Conservation (phyloP, 2,329 filamentous ascomycete genomes). For the Fusarium sp. region DNA sequence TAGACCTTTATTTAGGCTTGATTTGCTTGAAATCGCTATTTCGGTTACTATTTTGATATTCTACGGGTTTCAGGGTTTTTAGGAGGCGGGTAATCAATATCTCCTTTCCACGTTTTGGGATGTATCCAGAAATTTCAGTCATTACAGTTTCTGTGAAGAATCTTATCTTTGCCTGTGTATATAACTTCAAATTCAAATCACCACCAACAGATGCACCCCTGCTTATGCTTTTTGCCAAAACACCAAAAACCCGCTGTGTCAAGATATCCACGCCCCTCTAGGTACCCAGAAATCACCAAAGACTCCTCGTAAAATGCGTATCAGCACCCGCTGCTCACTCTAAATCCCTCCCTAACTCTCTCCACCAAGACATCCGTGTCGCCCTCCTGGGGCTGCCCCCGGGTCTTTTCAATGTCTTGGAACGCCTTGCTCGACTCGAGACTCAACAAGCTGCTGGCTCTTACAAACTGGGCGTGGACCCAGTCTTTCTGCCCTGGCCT, state of each 20-base stretch:
- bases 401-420: neutral
- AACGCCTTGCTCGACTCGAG: neutral
- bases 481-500: conserved; percentile 16
- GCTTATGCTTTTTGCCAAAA: neutral
- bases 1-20: neutral
- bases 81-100: neutral
- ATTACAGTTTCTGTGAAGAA: neutral
- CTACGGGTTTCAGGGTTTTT: neutral
- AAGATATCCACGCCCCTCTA: neutral
- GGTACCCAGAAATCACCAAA: neutral
- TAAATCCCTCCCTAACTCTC: neutral
- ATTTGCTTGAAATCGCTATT: neutral
- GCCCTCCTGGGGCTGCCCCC: neutral
- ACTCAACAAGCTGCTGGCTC: neutral
- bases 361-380: neutral
- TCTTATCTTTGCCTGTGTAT: neutral
- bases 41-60: neutral
- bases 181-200: neutral
- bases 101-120: neutral
- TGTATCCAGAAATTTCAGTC: neutral
- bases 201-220: neutral
- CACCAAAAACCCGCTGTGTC: neutral
- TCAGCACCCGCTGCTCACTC: neutral
- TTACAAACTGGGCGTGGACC: neutral
- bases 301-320: neutral